Conservation (phyloP, 2,329 filamentous ascomycete species). For the Trichoderma koningii region DNA sequence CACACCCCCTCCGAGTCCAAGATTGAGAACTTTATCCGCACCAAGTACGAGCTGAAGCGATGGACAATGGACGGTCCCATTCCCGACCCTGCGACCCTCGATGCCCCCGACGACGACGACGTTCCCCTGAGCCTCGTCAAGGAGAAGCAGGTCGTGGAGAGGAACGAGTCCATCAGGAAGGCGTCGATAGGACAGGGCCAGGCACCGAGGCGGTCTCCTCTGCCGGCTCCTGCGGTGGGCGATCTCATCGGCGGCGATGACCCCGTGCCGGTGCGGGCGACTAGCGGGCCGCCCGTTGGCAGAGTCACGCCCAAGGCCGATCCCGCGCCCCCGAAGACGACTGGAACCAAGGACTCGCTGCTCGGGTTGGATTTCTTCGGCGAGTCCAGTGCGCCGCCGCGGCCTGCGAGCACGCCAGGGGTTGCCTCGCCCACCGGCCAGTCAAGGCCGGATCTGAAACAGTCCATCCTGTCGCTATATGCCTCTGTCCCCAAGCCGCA, state of each 20-base stretch:
- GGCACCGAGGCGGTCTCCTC: constrained; percentile 38
- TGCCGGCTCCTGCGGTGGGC: constrained; percentile 58
- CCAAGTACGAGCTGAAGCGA: constrained; percentile 97
- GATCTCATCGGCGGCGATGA: constrained; percentile 85
- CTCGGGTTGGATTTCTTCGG: constrained; percentile 93
- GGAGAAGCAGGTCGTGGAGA: constrained; percentile 65
- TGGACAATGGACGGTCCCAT: constrained; percentile 99
- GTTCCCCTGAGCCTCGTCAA: constrained; percentile 64
- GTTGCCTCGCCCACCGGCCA: constrained; percentile 61
- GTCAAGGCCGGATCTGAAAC: constrained; percentile 90
- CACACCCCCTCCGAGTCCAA: constrained; percentile 95
- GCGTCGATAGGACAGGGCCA: constrained; percentile 52
- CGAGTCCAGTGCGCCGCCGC: constrained; percentile 68
- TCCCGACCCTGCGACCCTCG: constrained; percentile 86
- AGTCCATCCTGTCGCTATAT: constrained; percentile 95
- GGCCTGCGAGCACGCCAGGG: constrained; percentile 79
- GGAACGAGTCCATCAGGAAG: constrained; percentile 63
- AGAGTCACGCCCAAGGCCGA: constrained; percentile 62
- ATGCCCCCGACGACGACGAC: constrained; percentile 84
- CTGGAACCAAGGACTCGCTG: constrained; percentile 83
- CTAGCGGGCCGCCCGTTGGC: constrained; percentile 60
- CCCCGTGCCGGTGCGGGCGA: constrained; percentile 68
- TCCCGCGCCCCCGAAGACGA: constrained; percentile 65
- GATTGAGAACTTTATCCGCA: constrained; percentile 99
- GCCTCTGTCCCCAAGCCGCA: constrained; percentile 81